Conservation (phyloP, 352 stramenopile species). For the Globisporangium radiosum region DNA sequence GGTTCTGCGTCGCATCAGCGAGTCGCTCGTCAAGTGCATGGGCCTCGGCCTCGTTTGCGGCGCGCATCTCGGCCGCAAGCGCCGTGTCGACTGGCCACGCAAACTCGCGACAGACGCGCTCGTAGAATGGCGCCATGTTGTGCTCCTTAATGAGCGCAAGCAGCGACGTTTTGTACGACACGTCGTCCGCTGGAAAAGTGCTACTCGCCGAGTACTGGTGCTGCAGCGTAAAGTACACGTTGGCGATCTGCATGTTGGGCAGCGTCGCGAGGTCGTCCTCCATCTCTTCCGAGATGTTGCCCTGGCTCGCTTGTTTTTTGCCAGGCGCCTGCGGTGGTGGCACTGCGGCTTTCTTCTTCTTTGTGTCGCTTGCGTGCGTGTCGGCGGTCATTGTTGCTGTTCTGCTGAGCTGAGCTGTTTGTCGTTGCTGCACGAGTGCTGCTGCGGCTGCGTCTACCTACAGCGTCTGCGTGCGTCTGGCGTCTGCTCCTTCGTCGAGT, state of each 20-base stretch:
- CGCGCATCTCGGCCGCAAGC: slow-evolving; percentile 52
- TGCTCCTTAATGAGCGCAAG: slow-evolving; percentile 52
- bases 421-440: too few relatives aligned
- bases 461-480: too few relatives aligned
- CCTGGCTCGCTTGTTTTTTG: slow-evolving; percentile 60
- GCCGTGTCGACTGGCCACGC: slow-evolving; percentile 49
- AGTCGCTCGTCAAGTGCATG: slow-evolving; percentile 81
- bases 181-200: slow-evolving; percentile 34
- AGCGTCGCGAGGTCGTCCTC: slow-evolving; percentile 74
- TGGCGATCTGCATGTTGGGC: slow-evolving; percentile 68
- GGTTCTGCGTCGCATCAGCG: slow-evolving; percentile 92
- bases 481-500: too few relatives aligned
- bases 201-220: slow-evolving; percentile 41
- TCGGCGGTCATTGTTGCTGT: not conserved
- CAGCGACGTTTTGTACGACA: slow-evolving; percentile 37
- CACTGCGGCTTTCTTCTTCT: slow-evolving; percentile 5
- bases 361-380: not conserved
- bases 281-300: slow-evolving; percentile 86
- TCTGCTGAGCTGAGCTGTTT: too few relatives aligned
- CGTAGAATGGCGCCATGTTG: slow-evolving; percentile 83
- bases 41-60: slow-evolving; percentile 64
- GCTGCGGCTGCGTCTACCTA: too few relatives aligned
- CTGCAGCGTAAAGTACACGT: slow-evolving; percentile 75
- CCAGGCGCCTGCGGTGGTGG: not conserved
- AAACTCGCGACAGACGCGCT: slow-evolving; percentile 60